Evolutionary conservation across 2,329 filamentous ascomycete genomes (phyloP), one percentile per base, ranked within the genome.

Genomic region (Rutstroemia sp.): DNA sequence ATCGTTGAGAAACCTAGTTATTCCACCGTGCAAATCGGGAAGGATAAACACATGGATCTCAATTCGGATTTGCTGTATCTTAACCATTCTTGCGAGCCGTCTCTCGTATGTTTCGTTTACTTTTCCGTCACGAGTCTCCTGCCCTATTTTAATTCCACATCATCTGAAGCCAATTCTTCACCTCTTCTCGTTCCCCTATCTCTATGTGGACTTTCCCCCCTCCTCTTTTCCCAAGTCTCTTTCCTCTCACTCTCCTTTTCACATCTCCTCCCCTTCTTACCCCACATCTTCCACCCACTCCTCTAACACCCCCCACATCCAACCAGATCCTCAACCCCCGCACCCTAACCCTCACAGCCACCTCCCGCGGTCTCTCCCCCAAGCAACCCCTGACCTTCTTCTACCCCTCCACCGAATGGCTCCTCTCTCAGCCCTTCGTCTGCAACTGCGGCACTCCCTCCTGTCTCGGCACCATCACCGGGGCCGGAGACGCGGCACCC

Each of bases 321-420:
- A 18, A 58, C 52, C 53, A 83, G 80, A 79, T 83, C 61, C 85
- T 86, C 62, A 82, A 86, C 67, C 82, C 77, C 45, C 70, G 73
- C 57, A 78, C 76, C 67, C 71, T 79, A 61, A 78, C 78, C 63
- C 72, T 88, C 61, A 72, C 85, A 25, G 82, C 80, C 10, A 80
- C 79, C 6, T 79, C 79, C 21, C 75, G 76, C 54, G 81, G 82
- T 37, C 74, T 85, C 52, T 67, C 72, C 53, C 67, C 71, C 4
- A 80, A 79, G 49, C 78, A 85, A 58, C 82, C 85, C 66, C 73
- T 85, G 48, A 83, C 81, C 68, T 90, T 88, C 73, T 90, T 89
- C 72, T 90, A 90, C 65, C 85, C 86, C 4, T 87, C 83, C 54
- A 88, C 85, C 1, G 86, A 90, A 71, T 90, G 85, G 85, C 66